These are phyloP conservation scores for Saturnispora gosingensis DNA, from an alignment of 805 yeast species.

Conservation along the genomic window DNA sequence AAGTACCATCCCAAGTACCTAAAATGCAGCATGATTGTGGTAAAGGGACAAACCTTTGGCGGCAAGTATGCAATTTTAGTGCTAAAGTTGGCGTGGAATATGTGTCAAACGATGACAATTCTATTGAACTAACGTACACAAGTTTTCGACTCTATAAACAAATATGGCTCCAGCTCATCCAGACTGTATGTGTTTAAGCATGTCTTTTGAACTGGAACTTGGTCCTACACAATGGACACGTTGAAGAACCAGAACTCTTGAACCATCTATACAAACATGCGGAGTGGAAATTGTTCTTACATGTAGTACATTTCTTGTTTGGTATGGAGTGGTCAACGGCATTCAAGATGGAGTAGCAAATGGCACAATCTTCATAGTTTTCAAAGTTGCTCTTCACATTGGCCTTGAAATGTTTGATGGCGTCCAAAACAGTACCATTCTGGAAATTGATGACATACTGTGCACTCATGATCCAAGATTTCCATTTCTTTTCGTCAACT, in stretches of 20 bases:
- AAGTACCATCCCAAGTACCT: no score
- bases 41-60: no score
- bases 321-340: slow-evolving; percentile 84
- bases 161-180: no score
- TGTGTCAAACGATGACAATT: not conserved
- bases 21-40: no score
- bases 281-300: slow-evolving; percentile 90
- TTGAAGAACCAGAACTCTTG: slow-evolving; percentile 81
- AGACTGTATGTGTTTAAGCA: slow-evolving; percentile 2
- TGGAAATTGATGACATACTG: slow-evolving; percentile 72
- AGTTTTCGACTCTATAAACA: no score
- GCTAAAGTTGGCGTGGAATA: not conserved
- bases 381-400: slow-evolving; percentile 81
- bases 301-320: slow-evolving; percentile 76
- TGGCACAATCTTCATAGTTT: slow-evolving; percentile 95
- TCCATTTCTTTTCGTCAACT: slow-evolving; percentile 87
- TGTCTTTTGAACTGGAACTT: slow-evolving; percentile 28
- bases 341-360: slow-evolving; percentile 87
- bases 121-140: not conserved
- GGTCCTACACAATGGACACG: slow-evolving; percentile 88
- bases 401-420: slow-evolving; percentile 57
- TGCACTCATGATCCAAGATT: slow-evolving; percentile 88
- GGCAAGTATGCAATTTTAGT: no score
- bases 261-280: slow-evolving; percentile 97
- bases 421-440: slow-evolving; percentile 61